Conservation (phyloP, 495 filamentous ascomycete species). For the Pseudoneurospora amorphoporcata region DNA sequence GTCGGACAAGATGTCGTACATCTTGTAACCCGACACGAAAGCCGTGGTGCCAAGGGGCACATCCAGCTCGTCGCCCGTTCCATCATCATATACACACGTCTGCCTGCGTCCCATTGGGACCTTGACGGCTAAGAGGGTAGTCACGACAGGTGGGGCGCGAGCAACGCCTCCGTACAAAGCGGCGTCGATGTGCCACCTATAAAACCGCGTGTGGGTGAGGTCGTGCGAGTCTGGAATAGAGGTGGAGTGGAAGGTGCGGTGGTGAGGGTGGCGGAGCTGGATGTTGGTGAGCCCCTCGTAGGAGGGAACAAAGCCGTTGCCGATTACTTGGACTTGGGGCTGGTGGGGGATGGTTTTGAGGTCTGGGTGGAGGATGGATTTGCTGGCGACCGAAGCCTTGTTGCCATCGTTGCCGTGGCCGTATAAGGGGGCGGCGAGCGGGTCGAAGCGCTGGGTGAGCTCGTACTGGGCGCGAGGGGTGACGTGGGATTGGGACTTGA, state of each 20-base stretch:
- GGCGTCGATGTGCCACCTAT: slow-evolving; percentile 72
- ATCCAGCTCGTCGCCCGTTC: slow-evolving; percentile 52
- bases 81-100: slow-evolving; percentile 60
- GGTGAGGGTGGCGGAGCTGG: slow-evolving; percentile 60
- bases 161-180: slow-evolving; percentile 48
- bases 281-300: slow-evolving; percentile 61
- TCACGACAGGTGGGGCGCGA: slow-evolving; percentile 57
- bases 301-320: slow-evolving; percentile 52
- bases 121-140: slow-evolving; percentile 55
- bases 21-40: slow-evolving; percentile 56
- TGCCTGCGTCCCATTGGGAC: slow-evolving; percentile 56
- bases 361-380: slow-evolving; percentile 63
- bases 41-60: slow-evolving; percentile 69
- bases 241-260: slow-evolving; percentile 60
- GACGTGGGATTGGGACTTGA: slow-evolving; percentile 53
- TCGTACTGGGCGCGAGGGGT: slow-evolving; percentile 60
- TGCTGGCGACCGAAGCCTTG: slow-evolving; percentile 28
- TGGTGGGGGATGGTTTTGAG: slow-evolving; percentile 70
- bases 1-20: slow-evolving; percentile 51
- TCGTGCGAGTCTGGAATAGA: slow-evolving; percentile 53
- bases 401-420: slow-evolving; percentile 65
- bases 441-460: slow-evolving; percentile 61
- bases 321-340: slow-evolving; percentile 69
- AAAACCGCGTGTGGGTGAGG: slow-evolving; percentile 59
- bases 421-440: slow-evolving; percentile 45